phyloP scores from a whole-genome alignment of 495 filamentous ascomycete genomes.

The Lindgomyces ingoldianus region DNA sequence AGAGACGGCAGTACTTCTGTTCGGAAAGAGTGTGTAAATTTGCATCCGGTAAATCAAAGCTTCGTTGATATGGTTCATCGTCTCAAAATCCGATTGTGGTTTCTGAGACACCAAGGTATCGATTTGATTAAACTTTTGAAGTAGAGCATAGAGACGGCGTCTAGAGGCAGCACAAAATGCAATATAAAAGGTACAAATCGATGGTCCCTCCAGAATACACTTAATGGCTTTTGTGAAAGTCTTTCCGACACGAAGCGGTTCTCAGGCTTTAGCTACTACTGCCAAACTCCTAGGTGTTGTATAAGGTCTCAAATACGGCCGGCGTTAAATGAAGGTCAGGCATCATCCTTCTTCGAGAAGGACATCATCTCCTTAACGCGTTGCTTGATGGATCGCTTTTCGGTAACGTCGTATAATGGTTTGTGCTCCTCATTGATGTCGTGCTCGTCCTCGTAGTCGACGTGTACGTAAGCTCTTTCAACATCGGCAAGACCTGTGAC shows the following conservation, averaged over 20 bases:
- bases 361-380: constrained; percentile 26
- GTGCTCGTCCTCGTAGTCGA: constrained; percentile 52
- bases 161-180: background rate
- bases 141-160: background rate
- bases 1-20: too few relatives aligned
- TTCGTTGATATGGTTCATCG: constrained; percentile 6
- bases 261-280: too few relatives aligned
- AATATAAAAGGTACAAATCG: background rate
- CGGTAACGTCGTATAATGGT: constrained; percentile 51
- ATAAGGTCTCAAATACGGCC: too few relatives aligned
- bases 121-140: background rate
- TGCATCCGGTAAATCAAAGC: constrained; percentile 15
- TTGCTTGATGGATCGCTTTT: constrained; percentile 27
- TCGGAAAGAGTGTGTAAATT: background rate
- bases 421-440: constrained; percentile 57
- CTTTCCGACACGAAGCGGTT: too few relatives aligned
- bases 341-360: constrained; percentile 12
- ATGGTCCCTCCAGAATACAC: too few relatives aligned
- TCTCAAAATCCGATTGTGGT: background rate
- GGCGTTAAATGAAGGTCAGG: background rate
- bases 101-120: constrained; percentile 6
- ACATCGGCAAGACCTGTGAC: constrained; percentile 50
- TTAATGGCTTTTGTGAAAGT: too few relatives aligned
- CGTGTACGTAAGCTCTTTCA: constrained; percentile 59
- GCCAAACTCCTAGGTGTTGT: too few relatives aligned